Conservation (phyloP, 805 yeast species). For the Priceomyces haplophilus region DNA sequence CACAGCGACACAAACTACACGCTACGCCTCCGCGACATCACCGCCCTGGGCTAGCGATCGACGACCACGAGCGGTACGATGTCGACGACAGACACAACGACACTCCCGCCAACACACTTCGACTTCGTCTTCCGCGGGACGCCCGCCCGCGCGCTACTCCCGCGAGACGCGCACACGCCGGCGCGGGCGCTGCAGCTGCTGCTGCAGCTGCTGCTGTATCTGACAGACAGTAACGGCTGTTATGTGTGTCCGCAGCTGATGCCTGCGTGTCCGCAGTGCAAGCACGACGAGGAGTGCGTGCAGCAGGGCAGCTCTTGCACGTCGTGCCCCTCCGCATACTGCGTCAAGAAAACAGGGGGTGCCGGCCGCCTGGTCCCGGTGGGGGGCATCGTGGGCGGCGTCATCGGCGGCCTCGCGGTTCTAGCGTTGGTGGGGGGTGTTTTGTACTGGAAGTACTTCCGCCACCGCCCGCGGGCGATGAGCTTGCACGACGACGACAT, state of each 20-base stretch:
- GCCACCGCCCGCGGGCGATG: slow-evolving; percentile 31
- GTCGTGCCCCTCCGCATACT: slow-evolving; percentile 23
- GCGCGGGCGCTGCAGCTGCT: too few species aligned
- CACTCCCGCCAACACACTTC: slow-evolving; percentile 7
- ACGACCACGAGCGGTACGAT: too few species aligned
- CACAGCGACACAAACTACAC: too few species aligned
- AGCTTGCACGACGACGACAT: slow-evolving; percentile 18
- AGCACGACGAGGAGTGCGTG: slow-evolving; percentile 20
- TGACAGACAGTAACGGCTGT: slow-evolving; percentile 29
- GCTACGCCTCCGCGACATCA: too few species aligned
- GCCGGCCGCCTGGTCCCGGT: slow-evolving; percentile 16
- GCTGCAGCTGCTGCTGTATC: slow-evolving; percentile 8
- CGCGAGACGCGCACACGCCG: too few species aligned
- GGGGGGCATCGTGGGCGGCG: slow-evolving; percentile 44
- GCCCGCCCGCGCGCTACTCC: too few species aligned
- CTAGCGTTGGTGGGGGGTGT: slow-evolving; percentile 22
- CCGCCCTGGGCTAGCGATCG: too few species aligned
- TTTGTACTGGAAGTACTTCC: slow-evolving; percentile 28
- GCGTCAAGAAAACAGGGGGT: slow-evolving; percentile 13
- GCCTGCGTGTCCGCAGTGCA: slow-evolving; percentile 28
- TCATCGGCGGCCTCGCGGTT: slow-evolving; percentile 35
- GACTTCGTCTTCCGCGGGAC: too few species aligned
- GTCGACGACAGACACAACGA: background rate
- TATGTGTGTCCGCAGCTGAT: slow-evolving; percentile 28
- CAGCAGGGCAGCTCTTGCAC: slow-evolving; percentile 21